Evolutionary conservation across 1,284 basidiomycete genomes (phyloP), one percentile per base, ranked within the genome.

Genomic region (Boletellus dicymbophilus): DNA sequence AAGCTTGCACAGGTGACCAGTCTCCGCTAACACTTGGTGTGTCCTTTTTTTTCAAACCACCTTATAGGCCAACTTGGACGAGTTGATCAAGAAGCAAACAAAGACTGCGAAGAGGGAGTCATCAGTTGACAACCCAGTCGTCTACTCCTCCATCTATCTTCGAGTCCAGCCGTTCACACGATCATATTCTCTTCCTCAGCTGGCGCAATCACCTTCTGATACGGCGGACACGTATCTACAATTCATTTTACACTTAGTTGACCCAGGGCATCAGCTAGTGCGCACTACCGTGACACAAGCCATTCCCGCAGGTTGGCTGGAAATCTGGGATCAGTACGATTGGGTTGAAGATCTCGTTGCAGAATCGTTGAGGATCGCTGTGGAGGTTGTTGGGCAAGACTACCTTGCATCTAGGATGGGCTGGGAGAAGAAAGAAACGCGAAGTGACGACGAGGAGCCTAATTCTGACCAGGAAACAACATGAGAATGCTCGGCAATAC

Each of bases 321-420:
- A 85, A 2, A 75, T 95, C 28, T 94, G 91, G 82, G 94, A 96
- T 65, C 82, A 89, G 54, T 90, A 93, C 65, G 92, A 95, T 45
- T 98, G 95, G 95, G 93, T 97, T 6, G 95, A 98, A 70, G 93
- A 97, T 66, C 71, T 89, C 22, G 81, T 96, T 51, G 94, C 94
- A 2, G 95, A 96, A 60, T 80, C 85, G 0, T 72, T 98, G 52
- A 75, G 90, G 51, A 77, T 92, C 6, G 88, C 87, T 7, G 81
- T 94, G 21, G 93, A 95, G 70, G 82, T 93, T 20, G 72, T 95
- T 51, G 93, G 92, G 0, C 93, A 96, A 67, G 91, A 95, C 58
- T 93, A 93, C 65, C 76, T 93, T 18, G 88, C 84, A 25, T 77
- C 81, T 34, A 73, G 90, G 49, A 93, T 93, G 90, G 84, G 90